A percentile compares a stretch with the other conserved stretches of the same genome.
Conservation (phyloP, 345 rosid species). For the Tarenaya hassleriana region DNA sequence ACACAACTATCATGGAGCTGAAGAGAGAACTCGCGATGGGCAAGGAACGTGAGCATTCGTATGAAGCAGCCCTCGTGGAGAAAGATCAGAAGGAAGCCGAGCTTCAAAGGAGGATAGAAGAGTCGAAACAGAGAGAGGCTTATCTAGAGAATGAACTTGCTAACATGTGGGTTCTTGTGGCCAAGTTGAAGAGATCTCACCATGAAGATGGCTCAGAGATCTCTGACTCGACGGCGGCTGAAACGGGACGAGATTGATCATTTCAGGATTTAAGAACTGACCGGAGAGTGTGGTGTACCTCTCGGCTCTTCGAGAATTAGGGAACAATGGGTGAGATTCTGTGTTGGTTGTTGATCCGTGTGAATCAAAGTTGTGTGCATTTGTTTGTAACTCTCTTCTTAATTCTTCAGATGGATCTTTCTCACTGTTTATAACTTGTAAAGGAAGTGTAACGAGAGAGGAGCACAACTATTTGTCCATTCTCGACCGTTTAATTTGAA, state of each 20-base stretch:
- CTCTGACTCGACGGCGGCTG: conserved; percentile 37
- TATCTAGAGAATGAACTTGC: conserved; percentile 97
- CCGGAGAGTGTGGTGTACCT: neutral
- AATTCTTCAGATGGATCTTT: no score
- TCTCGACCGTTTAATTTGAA: no score
- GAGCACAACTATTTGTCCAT: no score
- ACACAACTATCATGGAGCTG: conserved; percentile 50
- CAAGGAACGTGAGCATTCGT: conserved; percentile 75
- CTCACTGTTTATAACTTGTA: no score
- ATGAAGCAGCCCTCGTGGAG: conserved; percentile 74
- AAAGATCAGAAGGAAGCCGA: conserved; percentile 77
- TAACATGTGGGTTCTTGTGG: conserved; percentile 98
- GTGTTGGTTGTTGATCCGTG: conserved; percentile 10
- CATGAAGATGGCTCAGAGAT: conserved; percentile 43
- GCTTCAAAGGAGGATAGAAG: conserved; percentile 72
- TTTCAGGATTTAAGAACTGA: conserved; percentile 25
- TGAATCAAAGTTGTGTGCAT: no score
- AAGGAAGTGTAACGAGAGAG: no score
- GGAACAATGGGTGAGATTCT: conserved; percentile 21
- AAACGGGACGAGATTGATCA: conserved; percentile 21
- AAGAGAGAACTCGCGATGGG: conserved; percentile 74
- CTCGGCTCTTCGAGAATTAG: conserved; percentile 1
- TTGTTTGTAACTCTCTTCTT: no score
- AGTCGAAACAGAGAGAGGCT: conserved; percentile 93
- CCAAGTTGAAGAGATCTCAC: conserved; percentile 75